Base-by-base conservation (phyloP, 148 eudicot species). In the Polygonum maritimum region DNA sequence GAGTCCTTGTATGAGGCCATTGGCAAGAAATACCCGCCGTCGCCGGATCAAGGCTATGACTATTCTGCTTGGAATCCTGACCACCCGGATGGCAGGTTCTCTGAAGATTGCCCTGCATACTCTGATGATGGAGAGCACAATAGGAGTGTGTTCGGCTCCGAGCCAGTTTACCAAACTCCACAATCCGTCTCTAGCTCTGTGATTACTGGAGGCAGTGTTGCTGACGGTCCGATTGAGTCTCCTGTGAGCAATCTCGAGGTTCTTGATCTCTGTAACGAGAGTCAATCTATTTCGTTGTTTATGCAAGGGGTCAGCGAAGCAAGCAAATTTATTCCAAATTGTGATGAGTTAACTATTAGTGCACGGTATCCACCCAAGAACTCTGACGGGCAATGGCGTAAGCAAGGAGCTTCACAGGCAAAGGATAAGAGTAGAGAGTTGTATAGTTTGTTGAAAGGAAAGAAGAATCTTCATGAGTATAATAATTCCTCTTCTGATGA, bases 1-100 rank as follows among this genome's bases (percentile, higher is more conserved):
- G 88, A 80, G 78, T 83, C 97, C 0, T 87, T 86, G 41, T 89
- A 92, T 57, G 91, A 92, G 31, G 87, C 79, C 11, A 81, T 92
- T 48, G 97, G 94, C 18, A 75, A 85, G 60, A 85, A 78, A 74
- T 89, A 80, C 73, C 91, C 93, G 0, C 83, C 84, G 39, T 83
- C 89, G 2, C 82, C 85, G 6, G 85, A 85, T 44, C 80, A 33
- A 26, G 38, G 76, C 33, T 82, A 78, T 1, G 67, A 76, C 21
- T 80, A 48, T 47, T 18, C 73, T 47, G 65, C 55, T 72, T 84
- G 55, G 21, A 73, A 76, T 82, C 26, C 73, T 7, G 83, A 75
- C 48, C 74, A 47, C 73, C 71, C 76, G 7, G 75, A 76, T 80
- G 71, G 65, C 62, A 70, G 41, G 41, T 57, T 62, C 16, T 38